These are phyloP conservation scores for Drechmeria coniospora DNA, from an alignment of 2,329 filamentous ascomycete genomes.

Conservation along the genomic window DNA sequence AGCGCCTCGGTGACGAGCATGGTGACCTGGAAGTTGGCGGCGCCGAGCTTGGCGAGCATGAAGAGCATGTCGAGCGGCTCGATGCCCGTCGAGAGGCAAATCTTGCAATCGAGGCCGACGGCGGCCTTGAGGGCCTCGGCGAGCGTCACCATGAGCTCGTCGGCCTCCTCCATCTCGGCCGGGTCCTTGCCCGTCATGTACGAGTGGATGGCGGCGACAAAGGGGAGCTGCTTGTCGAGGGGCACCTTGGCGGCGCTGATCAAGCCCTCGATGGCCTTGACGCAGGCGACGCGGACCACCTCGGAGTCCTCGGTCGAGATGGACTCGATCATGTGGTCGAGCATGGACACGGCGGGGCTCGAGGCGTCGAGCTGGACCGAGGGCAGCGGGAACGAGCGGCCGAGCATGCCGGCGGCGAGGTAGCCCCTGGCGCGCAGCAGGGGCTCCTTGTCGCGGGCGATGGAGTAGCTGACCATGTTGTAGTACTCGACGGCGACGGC, in stretches of 20 bases:
- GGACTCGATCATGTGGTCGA: slow-evolving; percentile 59
- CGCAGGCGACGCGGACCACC: slow-evolving; percentile 81
- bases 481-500: slow-evolving; percentile 61
- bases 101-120: slow-evolving; percentile 62
- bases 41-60: slow-evolving; percentile 73
- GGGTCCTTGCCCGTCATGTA: slow-evolving; percentile 73
- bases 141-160: slow-evolving; percentile 81
- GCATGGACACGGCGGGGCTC: slow-evolving; percentile 23
- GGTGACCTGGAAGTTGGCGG: slow-evolving; percentile 79
- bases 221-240: slow-evolving; percentile 40
- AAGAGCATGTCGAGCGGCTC: slow-evolving; percentile 75
- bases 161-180: slow-evolving; percentile 69
- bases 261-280: slow-evolving; percentile 66
- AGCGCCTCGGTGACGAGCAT: slow-evolving; percentile 82
- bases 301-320: slow-evolving; percentile 66
- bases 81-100: slow-evolving; percentile 56
- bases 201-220: slow-evolving; percentile 48
- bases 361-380: slow-evolving; percentile 16
- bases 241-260: slow-evolving; percentile 36
- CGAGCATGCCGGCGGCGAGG: slow-evolving; percentile 67
- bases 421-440: slow-evolving; percentile 79
- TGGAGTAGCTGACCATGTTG: slow-evolving; percentile 64
- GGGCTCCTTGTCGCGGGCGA: slow-evolving; percentile 52
- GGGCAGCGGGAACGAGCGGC: slow-evolving; percentile 51
- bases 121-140: slow-evolving; percentile 74